Percentiles rank a stretch among this genome's conserved stretches.
Conservation (phyloP, 1,139 yeast species). For the Yamadazyma spencermartinsiae region DNA sequence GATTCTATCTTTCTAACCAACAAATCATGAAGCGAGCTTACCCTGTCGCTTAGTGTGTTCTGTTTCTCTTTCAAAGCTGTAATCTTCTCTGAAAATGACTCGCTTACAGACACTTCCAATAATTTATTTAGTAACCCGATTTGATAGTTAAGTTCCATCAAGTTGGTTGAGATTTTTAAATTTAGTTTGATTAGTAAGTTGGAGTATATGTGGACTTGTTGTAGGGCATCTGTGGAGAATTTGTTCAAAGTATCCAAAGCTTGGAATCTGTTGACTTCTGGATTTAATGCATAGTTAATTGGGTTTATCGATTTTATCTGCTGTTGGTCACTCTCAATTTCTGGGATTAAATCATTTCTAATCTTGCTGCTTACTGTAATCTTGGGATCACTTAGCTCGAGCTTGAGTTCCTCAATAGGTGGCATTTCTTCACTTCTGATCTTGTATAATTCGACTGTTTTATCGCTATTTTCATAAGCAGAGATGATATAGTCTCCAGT, state of each 20-base stretch:
- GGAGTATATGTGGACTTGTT: constrained; percentile 20
- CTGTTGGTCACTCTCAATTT: constrained; percentile 10
- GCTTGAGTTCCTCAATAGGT: background rate
- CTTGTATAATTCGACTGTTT: constrained; percentile 4
- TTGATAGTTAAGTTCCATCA: constrained; percentile 27
- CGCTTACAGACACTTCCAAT: constrained; percentile 10
- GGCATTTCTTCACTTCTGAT: constrained; percentile 4
- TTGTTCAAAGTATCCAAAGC: constrained; percentile 17
- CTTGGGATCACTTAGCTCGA: background rate
- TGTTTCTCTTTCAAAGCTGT: constrained; percentile 22
- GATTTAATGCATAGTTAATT: background rate
- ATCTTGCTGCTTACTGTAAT: constrained; percentile 6
- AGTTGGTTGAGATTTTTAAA: constrained; percentile 22
- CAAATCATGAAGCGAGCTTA: constrained; percentile 22
- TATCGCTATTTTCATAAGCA: background rate
- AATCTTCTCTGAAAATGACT: constrained; percentile 16
- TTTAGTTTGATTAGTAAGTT: constrained; percentile 24
- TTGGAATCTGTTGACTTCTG: constrained; percentile 10
- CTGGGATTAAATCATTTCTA: constrained; percentile 9
- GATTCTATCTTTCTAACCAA: constrained; percentile 25
- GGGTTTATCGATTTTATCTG: background rate
- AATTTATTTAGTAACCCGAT: constrained; percentile 18
- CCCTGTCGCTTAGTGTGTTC: constrained; percentile 20
- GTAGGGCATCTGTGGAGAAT: constrained; percentile 21
- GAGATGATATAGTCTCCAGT: constrained; percentile 27